These are phyloP conservation scores for Boeremia lycopersici DNA, from an alignment of 2,329 filamentous ascomycete genomes.

Conservation along the genomic window DNA sequence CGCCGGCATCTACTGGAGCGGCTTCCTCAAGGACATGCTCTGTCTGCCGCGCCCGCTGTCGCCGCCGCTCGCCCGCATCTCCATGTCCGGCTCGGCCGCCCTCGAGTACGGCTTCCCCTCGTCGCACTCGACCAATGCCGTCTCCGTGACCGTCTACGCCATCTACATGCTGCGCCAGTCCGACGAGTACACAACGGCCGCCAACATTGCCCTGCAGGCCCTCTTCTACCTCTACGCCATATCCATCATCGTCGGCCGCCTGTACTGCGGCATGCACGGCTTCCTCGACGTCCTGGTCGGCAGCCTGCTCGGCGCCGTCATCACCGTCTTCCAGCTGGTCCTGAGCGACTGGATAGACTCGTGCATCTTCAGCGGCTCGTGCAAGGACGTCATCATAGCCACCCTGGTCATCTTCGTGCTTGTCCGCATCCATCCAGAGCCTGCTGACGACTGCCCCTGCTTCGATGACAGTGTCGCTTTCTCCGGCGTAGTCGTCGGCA, in stretches of 20 bases:
- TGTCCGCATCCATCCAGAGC: conserved; percentile 90
- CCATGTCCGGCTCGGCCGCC: conserved; percentile 94
- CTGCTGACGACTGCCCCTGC: conserved; percentile 94
- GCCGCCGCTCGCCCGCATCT: conserved; percentile 90
- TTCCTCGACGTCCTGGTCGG: conserved; percentile 90
- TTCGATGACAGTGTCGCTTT: conserved; percentile 97
- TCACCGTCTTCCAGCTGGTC: conserved; percentile 62
- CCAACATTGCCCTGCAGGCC: conserved; percentile 67
- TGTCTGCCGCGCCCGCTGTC: conserved; percentile 91
- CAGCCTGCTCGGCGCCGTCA: conserved; percentile 72
- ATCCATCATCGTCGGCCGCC: conserved; percentile 86
- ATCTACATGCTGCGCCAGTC: conserved; percentile 72
- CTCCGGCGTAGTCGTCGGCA: conserved; percentile 84
- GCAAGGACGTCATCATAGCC: conserved; percentile 68
- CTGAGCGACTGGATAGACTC: conserved; percentile 68
- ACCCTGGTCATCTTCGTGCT: conserved; percentile 72
- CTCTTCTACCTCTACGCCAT: conserved; percentile 82
- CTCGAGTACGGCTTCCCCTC: conserved; percentile 98
- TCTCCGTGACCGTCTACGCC: conserved; percentile 88
- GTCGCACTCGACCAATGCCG: conserved; percentile 95
- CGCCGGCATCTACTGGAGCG: conserved; percentile 72
- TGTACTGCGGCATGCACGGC: conserved; percentile 99
- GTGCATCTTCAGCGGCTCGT: conserved; percentile 64
- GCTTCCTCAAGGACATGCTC: conserved; percentile 91
- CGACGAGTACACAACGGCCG: conserved; percentile 63